Conservation (phyloP, 495 filamentous ascomycete genomes). For the Penicillium egyptiacum region DNA sequence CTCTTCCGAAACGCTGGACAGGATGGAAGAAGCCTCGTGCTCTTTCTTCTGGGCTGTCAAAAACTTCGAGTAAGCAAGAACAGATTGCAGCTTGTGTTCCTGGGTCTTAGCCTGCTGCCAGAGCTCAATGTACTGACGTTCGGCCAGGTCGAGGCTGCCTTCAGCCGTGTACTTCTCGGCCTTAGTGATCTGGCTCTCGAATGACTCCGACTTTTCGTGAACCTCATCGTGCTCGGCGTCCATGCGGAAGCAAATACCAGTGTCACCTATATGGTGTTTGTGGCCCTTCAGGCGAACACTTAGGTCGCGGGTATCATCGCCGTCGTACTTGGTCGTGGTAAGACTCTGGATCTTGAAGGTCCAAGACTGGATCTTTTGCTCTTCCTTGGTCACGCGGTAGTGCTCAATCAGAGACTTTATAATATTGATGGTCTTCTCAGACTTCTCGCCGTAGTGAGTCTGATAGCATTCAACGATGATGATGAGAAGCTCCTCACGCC, state of each 20-base stretch:
- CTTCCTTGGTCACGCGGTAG: slow-evolving; percentile 31
- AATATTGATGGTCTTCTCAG: slow-evolving; percentile 32
- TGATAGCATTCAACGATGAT: slow-evolving; percentile 40
- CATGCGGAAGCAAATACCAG: slow-evolving; percentile 24
- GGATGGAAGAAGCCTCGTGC: slow-evolving; percentile 35
- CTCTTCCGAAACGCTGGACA: slow-evolving; percentile 41
- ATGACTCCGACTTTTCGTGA: slow-evolving; percentile 15
- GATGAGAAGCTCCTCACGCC: slow-evolving; percentile 31
- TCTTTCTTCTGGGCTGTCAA: slow-evolving; percentile 32
- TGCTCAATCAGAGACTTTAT: slow-evolving; percentile 35
- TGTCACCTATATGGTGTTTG: slow-evolving; percentile 19
- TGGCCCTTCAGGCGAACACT: slow-evolving; percentile 29
- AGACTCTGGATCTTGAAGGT: slow-evolving; percentile 16
- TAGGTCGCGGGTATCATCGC: slow-evolving; percentile 22
- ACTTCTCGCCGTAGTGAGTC: slow-evolving; percentile 34
- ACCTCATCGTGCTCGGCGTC: slow-evolving; percentile 27
- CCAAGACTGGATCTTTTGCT: slow-evolving; percentile 25
- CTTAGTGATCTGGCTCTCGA: slow-evolving; percentile 24
- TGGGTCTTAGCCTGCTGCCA: slow-evolving; percentile 41
- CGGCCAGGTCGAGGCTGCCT: slow-evolving; percentile 27
- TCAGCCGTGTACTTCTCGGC: slow-evolving; percentile 26
- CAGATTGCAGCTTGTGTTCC: slow-evolving; percentile 31
- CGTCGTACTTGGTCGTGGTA: slow-evolving; percentile 14
- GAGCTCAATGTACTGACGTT: slow-evolving; percentile 36
- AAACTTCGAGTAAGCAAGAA: slow-evolving; percentile 35